phyloP scores from a whole-genome alignment of 73 alveolate species.

The Tetrahymena elliotti region DNA sequence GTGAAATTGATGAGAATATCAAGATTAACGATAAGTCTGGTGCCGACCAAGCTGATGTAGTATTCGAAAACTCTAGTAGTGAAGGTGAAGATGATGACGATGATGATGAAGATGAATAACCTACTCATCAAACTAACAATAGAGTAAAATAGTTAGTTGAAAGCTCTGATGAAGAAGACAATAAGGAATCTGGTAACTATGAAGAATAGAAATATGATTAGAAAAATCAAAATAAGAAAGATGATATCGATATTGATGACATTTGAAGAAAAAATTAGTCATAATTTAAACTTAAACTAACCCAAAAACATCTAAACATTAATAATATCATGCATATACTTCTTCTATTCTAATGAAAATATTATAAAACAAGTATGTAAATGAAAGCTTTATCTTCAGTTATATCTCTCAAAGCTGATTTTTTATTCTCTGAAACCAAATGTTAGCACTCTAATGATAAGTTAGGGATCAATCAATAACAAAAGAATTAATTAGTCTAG shows the following conservation, averaged over 20 bases:
- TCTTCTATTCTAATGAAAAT: neutral
- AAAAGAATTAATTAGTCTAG: neutral
- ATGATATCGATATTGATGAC: neutral
- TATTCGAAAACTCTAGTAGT: neutral
- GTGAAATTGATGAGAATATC: conserved; percentile 87
- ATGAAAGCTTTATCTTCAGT: neutral
- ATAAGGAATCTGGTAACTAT: neutral
- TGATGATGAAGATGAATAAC: neutral
- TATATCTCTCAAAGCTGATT: neutral
- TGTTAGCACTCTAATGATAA: neutral
- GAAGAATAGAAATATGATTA: neutral
- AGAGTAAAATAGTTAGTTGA: neutral
- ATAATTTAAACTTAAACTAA: neutral
- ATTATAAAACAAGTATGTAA: neutral
- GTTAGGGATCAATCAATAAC: neutral
- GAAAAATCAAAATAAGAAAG: neutral
- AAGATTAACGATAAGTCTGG: neutral
- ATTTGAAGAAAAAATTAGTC: neutral
- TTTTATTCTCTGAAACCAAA: neutral
- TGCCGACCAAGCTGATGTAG: neutral
- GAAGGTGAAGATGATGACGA: neutral
- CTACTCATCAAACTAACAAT: neutral
- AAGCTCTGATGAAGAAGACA: neutral
- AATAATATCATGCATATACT: neutral
- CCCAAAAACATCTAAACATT: neutral